These are phyloP conservation scores for Hypericum perforatum DNA, from an alignment of 345 rosid genomes.

Conservation along the genomic window DNA sequence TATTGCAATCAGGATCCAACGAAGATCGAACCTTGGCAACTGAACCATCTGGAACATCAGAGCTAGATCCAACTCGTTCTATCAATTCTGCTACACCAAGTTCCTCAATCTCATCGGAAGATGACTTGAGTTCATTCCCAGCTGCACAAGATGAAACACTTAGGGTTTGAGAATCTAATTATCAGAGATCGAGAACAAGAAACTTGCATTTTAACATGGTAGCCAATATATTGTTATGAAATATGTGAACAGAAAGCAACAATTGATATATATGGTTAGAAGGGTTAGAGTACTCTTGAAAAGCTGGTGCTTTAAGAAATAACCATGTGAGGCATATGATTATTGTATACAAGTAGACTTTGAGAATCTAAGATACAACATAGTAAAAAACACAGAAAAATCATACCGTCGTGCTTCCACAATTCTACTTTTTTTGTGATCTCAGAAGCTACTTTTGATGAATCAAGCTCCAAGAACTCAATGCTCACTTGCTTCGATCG, in stretches of 20 bases:
- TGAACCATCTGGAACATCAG: conserved; percentile 14
- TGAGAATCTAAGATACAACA: neutral
- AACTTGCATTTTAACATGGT: too few relatives aligned
- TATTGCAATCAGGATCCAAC: conserved; percentile 19
- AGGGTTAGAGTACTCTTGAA: neutral
- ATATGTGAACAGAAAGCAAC: too few relatives aligned
- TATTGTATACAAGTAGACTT: neutral
- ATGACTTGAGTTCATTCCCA: conserved; percentile 29
- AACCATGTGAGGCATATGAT: too few relatives aligned
- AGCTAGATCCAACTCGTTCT: conserved; percentile 25
- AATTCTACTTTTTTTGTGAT: conserved; percentile 22
- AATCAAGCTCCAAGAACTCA: conserved; percentile 54
- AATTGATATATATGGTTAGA: too few relatives aligned
- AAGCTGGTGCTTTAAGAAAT: neutral
- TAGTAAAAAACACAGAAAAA: conserved; percentile 1
- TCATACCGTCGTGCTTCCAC: conserved; percentile 44
- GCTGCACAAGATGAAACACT: conserved; percentile 21
- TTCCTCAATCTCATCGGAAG: conserved; percentile 29
- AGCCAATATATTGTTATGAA: too few relatives aligned
- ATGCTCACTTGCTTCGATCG: conserved; percentile 17
- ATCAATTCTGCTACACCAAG: conserved; percentile 18
- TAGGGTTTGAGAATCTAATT: too few relatives aligned
- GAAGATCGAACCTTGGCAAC: conserved; percentile 18
- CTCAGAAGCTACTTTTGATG: conserved; percentile 33
- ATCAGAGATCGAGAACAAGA: too few relatives aligned